These are phyloP conservation scores for Triticum monococcum DNA, from an alignment of 176 grass and related monocot genomes.

Conservation along the genomic window DNA sequence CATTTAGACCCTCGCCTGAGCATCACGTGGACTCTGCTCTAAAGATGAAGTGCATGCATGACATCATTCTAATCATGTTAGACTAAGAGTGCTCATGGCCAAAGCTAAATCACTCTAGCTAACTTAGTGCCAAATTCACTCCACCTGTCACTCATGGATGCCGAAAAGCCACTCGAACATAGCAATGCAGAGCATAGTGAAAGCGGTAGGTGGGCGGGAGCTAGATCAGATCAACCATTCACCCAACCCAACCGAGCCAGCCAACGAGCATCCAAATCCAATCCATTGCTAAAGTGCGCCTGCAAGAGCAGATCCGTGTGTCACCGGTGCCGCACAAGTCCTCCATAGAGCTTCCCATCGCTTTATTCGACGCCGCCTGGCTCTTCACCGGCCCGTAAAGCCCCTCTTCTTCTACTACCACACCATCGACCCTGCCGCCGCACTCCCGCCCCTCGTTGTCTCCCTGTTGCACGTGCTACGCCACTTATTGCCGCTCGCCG, in stretches of 20 bases:
- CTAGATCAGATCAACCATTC: neutral
- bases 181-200: neutral
- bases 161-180: neutral
- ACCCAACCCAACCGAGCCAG: neutral
- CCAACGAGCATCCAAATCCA: no score
- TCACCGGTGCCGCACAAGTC: no score
- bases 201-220: no score
- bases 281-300: no score
- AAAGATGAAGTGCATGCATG: no score
- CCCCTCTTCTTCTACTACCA: constrained; percentile 35
- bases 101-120: no score
- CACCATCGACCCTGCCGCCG: neutral
- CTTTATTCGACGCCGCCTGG: constrained; percentile 32
- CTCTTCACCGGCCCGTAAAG: constrained; percentile 44
- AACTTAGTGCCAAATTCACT: neutral
- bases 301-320: no score
- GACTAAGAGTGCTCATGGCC: no score
- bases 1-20: no score
- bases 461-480: constrained; percentile 19
- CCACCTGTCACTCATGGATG: neutral
- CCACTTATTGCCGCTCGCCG: constrained; percentile 21
- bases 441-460: constrained; percentile 36
- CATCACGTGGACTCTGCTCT: no score
- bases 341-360: neutral
- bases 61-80: no score